A percentile compares a stretch with the other conserved stretches of the same genome.
Conservation (phyloP, 768 basidiomycete species). For the Cytidiella melzeri region DNA sequence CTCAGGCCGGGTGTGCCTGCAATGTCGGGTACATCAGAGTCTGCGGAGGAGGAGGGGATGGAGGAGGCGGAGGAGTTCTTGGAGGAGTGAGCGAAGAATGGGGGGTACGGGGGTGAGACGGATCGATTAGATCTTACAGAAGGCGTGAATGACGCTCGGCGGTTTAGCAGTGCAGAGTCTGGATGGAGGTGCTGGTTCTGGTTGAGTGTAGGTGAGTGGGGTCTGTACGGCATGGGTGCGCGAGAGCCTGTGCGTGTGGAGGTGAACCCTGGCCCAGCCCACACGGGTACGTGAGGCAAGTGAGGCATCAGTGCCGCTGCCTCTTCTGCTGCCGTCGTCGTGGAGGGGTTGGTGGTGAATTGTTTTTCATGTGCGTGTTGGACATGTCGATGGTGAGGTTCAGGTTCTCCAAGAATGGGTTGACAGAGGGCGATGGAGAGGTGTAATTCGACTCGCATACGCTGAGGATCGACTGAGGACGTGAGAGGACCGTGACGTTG, state of each 20-base stretch:
- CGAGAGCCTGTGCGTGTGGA: too few relatives aligned
- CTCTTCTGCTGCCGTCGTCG: too few relatives aligned
- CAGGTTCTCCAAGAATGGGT: not conserved
- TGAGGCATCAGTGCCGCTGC: too few relatives aligned
- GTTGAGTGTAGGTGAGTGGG: too few relatives aligned
- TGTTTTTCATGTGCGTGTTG: not conserved
- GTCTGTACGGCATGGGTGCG: too few relatives aligned
- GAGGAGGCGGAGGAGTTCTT: slow-evolving; percentile 11
- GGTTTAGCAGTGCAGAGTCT: too few relatives aligned
- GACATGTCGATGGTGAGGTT: not conserved
- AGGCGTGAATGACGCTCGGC: too few relatives aligned
- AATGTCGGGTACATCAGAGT: not conserved
- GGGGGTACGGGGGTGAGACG: slow-evolving; percentile 11
- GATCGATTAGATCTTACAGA: too few relatives aligned
- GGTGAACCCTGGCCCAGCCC: too few relatives aligned
- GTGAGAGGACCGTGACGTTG: not conserved
- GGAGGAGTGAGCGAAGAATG: slow-evolving; percentile 13
- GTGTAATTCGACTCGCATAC: not conserved
- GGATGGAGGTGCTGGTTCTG: too few relatives aligned
- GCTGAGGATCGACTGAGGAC: slow-evolving; percentile 3
- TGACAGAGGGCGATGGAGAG: slow-evolving; percentile 2
- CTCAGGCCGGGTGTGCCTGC: slow-evolving; percentile 1
- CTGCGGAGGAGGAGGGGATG: not conserved
- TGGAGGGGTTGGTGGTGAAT: too few relatives aligned
- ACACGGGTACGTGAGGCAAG: too few relatives aligned